phyloP scores from a whole-genome alignment of 2,329 filamentous ascomycete genomes.

The Fusarium vanettenii region DNA sequence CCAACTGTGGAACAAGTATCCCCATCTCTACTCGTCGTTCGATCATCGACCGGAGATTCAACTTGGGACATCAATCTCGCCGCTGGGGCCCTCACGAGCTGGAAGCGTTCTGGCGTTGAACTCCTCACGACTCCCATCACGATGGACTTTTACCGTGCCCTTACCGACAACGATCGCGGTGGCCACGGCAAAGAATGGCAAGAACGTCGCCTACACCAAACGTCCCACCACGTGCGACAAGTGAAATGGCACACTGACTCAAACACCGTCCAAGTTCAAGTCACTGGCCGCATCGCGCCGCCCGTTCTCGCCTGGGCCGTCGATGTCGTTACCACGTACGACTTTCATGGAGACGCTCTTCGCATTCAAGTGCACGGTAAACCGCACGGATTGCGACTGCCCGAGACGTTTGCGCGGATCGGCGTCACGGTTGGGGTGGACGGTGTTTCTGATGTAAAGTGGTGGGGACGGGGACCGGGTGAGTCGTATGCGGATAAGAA shows the following conservation, averaged over 20 bases:
- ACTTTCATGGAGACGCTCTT: conserved; percentile 58
- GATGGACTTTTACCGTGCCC: conserved; percentile 71
- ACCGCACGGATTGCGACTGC: conserved; percentile 60
- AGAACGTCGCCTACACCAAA: conserved; percentile 58
- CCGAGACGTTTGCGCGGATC: conserved; percentile 70
- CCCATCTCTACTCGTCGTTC: conserved; percentile 46
- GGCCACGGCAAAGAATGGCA: conserved; percentile 66
- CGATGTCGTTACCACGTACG: conserved; percentile 64
- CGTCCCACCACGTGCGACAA: conserved; percentile 54
- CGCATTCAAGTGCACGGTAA: conserved; percentile 60
- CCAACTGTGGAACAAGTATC: conserved; percentile 36
- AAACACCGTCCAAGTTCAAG: conserved; percentile 53
- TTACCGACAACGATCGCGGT: conserved; percentile 73
- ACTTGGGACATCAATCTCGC: conserved; percentile 59
- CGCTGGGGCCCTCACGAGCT: conserved; percentile 55
- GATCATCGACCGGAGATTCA: conserved; percentile 48
- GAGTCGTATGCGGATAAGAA: conserved; percentile 78
- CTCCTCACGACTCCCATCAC: conserved; percentile 58
- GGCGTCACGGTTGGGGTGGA: conserved; percentile 65
- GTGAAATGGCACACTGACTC: conserved; percentile 48
- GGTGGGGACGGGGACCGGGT: conserved; percentile 73
- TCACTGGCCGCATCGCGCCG: conserved; percentile 68
- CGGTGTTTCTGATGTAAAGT: conserved; percentile 57
- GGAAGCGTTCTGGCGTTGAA: conserved; percentile 52
- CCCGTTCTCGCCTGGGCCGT: conserved; percentile 72